phyloP scores from a whole-genome alignment of 2,329 filamentous ascomycete genomes.

The Pyrenochaeta sp. region DNA sequence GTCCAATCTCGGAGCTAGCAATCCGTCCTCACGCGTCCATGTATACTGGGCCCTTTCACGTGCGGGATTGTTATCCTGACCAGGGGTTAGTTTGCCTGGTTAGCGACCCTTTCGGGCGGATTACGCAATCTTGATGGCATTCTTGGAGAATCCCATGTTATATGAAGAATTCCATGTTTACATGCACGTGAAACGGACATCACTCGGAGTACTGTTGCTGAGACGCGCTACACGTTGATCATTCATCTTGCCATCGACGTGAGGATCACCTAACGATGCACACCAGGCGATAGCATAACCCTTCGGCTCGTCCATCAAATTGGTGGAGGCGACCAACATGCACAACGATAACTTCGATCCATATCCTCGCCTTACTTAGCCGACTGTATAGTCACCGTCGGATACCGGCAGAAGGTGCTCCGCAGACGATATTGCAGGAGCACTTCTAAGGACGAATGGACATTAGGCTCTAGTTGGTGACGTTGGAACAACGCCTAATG shows the following conservation, averaged over 20 bases:
- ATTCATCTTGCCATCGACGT: not conserved
- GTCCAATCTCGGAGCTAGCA: not conserved
- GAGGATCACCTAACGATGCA: not conserved
- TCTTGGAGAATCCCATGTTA: constrained; percentile 15
- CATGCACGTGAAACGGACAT: not conserved
- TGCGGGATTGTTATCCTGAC: not conserved
- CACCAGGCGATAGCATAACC: not conserved
- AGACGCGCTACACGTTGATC: not conserved
- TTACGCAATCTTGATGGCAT: constrained; percentile 13
- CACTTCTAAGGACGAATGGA: not conserved
- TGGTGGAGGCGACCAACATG: not conserved
- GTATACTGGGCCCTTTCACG: not conserved
- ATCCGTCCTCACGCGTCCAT: not conserved
- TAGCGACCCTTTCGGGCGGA: not conserved
- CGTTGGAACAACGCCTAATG: not conserved
- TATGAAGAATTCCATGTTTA: not conserved
- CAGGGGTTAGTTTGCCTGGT: constrained; percentile 2
- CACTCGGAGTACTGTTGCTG: not conserved
- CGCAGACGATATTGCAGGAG: not conserved
- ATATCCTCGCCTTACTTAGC: no score
- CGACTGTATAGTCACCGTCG: not conserved
- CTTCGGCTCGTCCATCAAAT: not conserved
- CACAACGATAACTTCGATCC: not conserved
- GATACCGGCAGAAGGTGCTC: not conserved
- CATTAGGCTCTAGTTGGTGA: not conserved